Conservation (phyloP, 352 stramenopile species). For the Pythium guiyangense region DNA sequence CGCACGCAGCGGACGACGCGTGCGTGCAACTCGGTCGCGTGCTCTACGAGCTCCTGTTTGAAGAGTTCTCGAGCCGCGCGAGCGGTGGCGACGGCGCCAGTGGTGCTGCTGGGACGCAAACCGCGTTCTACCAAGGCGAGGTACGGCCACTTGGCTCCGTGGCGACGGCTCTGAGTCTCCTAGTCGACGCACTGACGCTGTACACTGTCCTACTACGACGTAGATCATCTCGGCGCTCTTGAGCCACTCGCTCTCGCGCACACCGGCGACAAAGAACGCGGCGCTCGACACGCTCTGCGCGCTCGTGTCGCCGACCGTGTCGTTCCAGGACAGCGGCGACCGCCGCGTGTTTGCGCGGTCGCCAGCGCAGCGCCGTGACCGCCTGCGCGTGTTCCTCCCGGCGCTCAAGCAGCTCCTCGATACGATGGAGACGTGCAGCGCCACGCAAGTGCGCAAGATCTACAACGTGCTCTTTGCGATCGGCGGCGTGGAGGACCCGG, state of each 20-base stretch:
- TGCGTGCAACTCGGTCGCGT: slow-evolving; percentile 27
- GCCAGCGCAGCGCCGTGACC: slow-evolving; percentile 19
- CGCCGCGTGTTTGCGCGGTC: not conserved
- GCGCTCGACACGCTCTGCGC: slow-evolving; percentile 32
- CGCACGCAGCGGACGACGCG: slow-evolving; percentile 11
- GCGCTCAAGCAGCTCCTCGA: slow-evolving; percentile 56
- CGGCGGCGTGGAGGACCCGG: slow-evolving; percentile 36
- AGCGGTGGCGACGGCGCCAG: slow-evolving; percentile 8
- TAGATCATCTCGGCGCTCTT: slow-evolving; percentile 38
- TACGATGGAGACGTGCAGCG: slow-evolving; percentile 31
- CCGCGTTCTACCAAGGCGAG: slow-evolving; percentile 46
- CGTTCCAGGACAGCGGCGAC: slow-evolving; percentile 11
- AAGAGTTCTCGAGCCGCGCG: slow-evolving; percentile 28
- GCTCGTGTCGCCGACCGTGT: slow-evolving; percentile 23
- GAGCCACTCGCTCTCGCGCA: slow-evolving; percentile 26
- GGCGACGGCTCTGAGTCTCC: not conserved
- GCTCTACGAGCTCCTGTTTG: slow-evolving; percentile 45
- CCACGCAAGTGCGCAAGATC: slow-evolving; percentile 34
- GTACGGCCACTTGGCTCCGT: slow-evolving; percentile 11
- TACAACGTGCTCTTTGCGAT: slow-evolving; percentile 54
- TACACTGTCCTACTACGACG: too few species aligned
- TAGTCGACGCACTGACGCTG: not conserved
- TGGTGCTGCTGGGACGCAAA: slow-evolving; percentile 12
- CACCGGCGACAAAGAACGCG: slow-evolving; percentile 18
- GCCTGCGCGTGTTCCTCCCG: slow-evolving; percentile 31